These are phyloP conservation scores for Xenosphaeropsis pyriputrescens DNA, from an alignment of 2,329 filamentous ascomycete genomes.

Conservation along the genomic window DNA sequence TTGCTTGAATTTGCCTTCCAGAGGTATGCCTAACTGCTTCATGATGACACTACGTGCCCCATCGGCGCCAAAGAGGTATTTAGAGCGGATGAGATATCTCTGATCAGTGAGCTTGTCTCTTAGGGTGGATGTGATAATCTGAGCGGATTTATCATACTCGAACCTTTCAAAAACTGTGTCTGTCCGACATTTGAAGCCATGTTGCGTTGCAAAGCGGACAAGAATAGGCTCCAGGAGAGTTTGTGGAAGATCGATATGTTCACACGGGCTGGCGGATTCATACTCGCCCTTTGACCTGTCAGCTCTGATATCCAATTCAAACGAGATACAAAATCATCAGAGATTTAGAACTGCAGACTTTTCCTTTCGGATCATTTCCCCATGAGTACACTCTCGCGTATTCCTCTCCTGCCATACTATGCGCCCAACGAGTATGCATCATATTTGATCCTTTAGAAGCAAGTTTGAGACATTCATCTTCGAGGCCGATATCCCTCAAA, in stretches of 20 bases:
- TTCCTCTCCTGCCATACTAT: conserved; percentile 35
- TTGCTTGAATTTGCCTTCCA: conserved; percentile 27
- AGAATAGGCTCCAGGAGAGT: conserved; percentile 32
- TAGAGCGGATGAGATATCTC: conserved; percentile 30
- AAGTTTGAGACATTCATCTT: conserved; percentile 22
- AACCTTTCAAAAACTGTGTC: conserved; percentile 24
- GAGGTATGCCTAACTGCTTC: conserved; percentile 27
- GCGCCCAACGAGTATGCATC: conserved; percentile 35
- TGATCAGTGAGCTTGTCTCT: conserved; percentile 20
- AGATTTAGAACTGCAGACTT: neutral
- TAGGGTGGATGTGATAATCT: conserved; percentile 18
- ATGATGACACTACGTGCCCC: conserved; percentile 31
- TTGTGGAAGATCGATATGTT: conserved; percentile 28
- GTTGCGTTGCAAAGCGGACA: conserved; percentile 22
- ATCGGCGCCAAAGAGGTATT: conserved; percentile 45
- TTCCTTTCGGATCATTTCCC: conserved; percentile 28
- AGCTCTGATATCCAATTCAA: neutral
- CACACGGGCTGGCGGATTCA: conserved; percentile 25
- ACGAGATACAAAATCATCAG: neutral
- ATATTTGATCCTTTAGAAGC: conserved; percentile 25
- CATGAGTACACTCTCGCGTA: conserved; percentile 33
- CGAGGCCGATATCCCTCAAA: conserved; percentile 34
- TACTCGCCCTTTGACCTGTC: conserved; percentile 22
- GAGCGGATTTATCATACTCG: conserved; percentile 5
- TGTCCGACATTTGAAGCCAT: conserved; percentile 27